Percentiles rank a stretch among this genome's conserved stretches.
These are phyloP conservation scores for Dalechampia spathulata DNA, from an alignment of 441 rosid genomes.

Conservation along the genomic window DNA sequence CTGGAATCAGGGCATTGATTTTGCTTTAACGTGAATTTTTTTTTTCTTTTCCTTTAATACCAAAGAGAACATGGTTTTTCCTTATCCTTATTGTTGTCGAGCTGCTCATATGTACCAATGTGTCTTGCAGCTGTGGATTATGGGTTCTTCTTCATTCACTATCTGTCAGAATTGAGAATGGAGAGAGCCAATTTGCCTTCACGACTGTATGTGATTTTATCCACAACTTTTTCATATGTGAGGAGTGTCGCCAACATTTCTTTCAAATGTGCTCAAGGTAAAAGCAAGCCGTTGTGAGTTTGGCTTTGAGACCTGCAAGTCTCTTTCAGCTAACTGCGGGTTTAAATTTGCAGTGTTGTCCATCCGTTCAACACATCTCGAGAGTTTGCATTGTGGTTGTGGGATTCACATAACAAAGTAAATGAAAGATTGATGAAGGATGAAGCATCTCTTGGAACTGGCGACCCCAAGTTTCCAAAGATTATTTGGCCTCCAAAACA, in stretches of 20 bases:
- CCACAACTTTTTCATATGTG: conserved; percentile 81
- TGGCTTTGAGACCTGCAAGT: not conserved
- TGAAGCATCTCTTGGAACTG: conserved; percentile 72
- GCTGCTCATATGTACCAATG: not conserved
- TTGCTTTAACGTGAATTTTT: too few relatives aligned
- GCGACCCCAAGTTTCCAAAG: conserved; percentile 88
- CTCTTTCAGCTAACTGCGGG: conserved; percentile 13
- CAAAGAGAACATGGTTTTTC: too few relatives aligned
- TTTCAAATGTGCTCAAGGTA: conserved; percentile 83
- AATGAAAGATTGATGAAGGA: conserved; percentile 71
- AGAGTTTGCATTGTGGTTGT: conserved; percentile 83
- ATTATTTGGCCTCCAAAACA: conserved; percentile 85
- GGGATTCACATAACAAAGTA: conserved; percentile 84
- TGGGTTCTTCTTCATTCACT: conserved; percentile 97
- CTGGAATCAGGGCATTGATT: too few relatives aligned
- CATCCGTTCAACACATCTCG: conserved; percentile 61
- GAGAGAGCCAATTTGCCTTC: conserved; percentile 82
- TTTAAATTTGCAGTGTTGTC: conserved; percentile 44
- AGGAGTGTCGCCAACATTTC: conserved; percentile 92
- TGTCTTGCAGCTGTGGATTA: conserved; percentile 93
- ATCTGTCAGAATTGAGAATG: conserved; percentile 79
- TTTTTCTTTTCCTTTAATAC: too few relatives aligned
- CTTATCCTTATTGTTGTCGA: too few relatives aligned
- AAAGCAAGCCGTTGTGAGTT: conserved; percentile 7
- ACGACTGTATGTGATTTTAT: conserved; percentile 70